Conservation (phyloP, 805 yeast species). For the Wickerhamiella qilinensis region DNA sequence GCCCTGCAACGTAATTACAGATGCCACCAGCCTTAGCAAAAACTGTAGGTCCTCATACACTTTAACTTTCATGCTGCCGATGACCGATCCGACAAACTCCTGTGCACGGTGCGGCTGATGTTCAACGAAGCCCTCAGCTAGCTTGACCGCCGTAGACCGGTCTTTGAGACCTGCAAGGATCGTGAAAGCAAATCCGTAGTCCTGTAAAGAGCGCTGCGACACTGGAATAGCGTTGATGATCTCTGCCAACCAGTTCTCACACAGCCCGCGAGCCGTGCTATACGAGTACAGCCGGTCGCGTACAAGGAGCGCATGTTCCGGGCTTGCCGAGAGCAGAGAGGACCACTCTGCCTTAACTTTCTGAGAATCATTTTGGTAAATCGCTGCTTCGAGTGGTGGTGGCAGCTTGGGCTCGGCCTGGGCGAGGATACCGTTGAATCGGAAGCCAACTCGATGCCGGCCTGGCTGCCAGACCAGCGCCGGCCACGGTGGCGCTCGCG, state of each 20-base stretch:
- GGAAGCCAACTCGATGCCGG: not conserved
- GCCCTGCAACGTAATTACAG: not conserved
- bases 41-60: not conserved
- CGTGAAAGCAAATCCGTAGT: conserved; percentile 9
- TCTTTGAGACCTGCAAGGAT: conserved; percentile 2
- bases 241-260: not conserved
- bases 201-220: conserved; percentile 4
- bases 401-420: not conserved
- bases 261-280: not conserved
- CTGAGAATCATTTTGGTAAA: not conserved
- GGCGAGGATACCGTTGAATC: not conserved
- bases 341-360: not conserved
- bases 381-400: not conserved
- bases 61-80: not conserved
- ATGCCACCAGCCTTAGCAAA: not conserved
- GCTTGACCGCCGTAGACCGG: conserved; percentile 1
- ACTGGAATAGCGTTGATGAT: conserved; percentile 4
- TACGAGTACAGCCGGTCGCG: not conserved
- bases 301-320: not conserved
- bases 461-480: not conserved
- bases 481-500: not conserved
- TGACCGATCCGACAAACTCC: not conserved
- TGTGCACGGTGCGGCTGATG: conserved; percentile 4
- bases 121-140: conserved; percentile 6
- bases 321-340: not conserved